Conservation (phyloP, 768 basidiomycete genomes). For the Phylloporus arenicola region DNA sequence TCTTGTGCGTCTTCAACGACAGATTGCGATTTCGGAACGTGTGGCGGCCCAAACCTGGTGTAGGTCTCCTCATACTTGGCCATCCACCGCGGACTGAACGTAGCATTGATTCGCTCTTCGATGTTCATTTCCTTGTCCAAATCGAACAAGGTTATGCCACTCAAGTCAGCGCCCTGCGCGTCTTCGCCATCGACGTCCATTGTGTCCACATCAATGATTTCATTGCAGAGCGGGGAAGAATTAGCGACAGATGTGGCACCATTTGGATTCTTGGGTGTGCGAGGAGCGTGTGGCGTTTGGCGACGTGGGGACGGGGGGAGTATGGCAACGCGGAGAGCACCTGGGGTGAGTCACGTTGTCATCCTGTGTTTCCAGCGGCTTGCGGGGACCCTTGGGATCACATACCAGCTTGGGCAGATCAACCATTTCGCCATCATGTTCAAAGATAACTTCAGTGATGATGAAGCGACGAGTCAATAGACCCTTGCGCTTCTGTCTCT, state of each 20-base stretch:
- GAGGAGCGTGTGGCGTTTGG: neutral
- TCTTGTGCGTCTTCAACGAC: neutral
- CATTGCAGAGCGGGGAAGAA: neutral
- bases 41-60: neutral
- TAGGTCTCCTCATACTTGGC: too few species aligned
- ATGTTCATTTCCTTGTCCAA: too few species aligned
- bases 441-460: too few species aligned
- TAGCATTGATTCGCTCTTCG: slow-evolving; percentile 1
- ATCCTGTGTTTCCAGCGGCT: too few species aligned
- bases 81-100: slow-evolving; percentile 11
- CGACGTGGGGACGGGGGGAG: neutral
- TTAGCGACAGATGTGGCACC: neutral
- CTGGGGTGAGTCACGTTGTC: too few species aligned
- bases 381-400: too few species aligned
- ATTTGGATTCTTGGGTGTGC: neutral
- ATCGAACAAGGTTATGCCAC: neutral
- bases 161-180: too few species aligned
- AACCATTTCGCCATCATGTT: too few species aligned
- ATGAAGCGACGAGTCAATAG: too few species aligned
- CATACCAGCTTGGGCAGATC: too few species aligned
- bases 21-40: neutral
- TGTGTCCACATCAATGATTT: neutral
- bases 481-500: too few species aligned
- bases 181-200: neutral
- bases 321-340: neutral